These are phyloP conservation scores for Geotrichum carabidarum DNA, from an alignment of 1,139 yeast genomes.

Conservation along the genomic window DNA sequence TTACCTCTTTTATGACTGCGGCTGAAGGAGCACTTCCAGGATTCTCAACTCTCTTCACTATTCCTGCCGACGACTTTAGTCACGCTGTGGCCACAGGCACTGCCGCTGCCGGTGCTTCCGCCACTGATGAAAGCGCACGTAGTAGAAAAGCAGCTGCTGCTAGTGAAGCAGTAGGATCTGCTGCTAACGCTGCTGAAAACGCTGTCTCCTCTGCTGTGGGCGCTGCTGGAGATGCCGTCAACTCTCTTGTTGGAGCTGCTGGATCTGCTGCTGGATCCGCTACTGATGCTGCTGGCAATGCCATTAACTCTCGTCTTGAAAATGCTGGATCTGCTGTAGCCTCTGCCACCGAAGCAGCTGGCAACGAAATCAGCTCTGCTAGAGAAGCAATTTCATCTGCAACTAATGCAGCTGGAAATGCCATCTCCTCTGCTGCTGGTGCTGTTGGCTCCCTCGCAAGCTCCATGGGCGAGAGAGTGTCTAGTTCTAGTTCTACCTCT, in stretches of 20 bases:
- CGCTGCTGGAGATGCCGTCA: not conserved
- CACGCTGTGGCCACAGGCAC: not conserved
- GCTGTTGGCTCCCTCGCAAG: conserved; percentile 9
- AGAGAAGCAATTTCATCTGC: not conserved
- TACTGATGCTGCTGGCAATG: not conserved
- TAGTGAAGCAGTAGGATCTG: not conserved
- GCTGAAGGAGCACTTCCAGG: conserved; percentile 14
- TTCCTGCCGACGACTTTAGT: conserved; percentile 8
- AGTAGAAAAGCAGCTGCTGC: not conserved
- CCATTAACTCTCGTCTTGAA: not conserved
- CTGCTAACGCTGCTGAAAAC: conserved; percentile 3
- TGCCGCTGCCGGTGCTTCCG: conserved; percentile 12
- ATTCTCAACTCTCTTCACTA: conserved; percentile 12
- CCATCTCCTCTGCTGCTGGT: conserved; percentile 41
- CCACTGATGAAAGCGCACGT: not conserved
- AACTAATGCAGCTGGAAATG: conserved; percentile 41
- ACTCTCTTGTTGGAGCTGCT: conserved; percentile 6
- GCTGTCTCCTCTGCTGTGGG: not conserved
- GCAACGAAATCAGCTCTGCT: not conserved
- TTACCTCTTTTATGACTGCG: conserved; percentile 15
- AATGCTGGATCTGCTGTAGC: conserved; percentile 1
- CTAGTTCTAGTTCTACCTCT: conserved; percentile 12
- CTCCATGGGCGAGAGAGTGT: not conserved
- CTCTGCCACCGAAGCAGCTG: conserved; percentile 2
- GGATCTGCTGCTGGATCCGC: conserved; percentile 3